Conservation (phyloP, 2,329 filamentous ascomycete species). For the Colletotrichum paranaense region DNA sequence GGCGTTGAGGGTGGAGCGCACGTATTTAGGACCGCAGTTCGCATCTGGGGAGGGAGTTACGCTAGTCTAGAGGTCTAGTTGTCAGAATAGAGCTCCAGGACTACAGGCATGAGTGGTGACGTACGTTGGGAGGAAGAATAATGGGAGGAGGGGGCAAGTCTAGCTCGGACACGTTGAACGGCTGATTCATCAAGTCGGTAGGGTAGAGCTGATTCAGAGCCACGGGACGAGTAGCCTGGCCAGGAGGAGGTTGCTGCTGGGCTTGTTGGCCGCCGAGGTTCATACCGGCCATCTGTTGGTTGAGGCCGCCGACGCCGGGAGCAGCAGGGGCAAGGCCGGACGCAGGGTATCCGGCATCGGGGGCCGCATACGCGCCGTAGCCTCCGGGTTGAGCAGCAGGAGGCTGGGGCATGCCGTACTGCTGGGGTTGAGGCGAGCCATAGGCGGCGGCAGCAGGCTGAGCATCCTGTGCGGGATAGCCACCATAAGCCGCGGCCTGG, state of each 20-base stretch:
- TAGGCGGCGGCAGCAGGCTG: constrained; percentile 54
- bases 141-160: constrained; percentile 93
- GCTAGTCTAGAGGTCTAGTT: constrained; percentile 70
- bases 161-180: constrained; percentile 93
- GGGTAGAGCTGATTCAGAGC: constrained; percentile 90
- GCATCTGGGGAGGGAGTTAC: constrained; percentile 91
- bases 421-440: constrained; percentile 51
- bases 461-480: constrained; percentile 65
- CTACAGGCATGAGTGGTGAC: constrained; percentile 48
- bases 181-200: constrained; percentile 90
- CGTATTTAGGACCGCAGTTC: constrained; percentile 93
- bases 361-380: constrained; percentile 74
- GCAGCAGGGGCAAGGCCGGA: constrained; percentile 54
- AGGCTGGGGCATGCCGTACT: constrained; percentile 56
- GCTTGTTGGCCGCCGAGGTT: constrained; percentile 74
- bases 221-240: constrained; percentile 53
- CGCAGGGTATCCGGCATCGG: constrained; percentile 73
- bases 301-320: constrained; percentile 76
- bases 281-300: constrained; percentile 88
- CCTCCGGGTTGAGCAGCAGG: constrained; percentile 53
- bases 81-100: background rate
- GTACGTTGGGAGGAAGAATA: constrained; percentile 89
- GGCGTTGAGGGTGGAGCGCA: constrained; percentile 94
- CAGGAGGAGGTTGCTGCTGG: constrained; percentile 56
- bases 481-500: constrained; percentile 65